Base-by-base conservation (phyloP, 768 basidiomycete genomes). In the Auriscalpium orientale region DNA sequence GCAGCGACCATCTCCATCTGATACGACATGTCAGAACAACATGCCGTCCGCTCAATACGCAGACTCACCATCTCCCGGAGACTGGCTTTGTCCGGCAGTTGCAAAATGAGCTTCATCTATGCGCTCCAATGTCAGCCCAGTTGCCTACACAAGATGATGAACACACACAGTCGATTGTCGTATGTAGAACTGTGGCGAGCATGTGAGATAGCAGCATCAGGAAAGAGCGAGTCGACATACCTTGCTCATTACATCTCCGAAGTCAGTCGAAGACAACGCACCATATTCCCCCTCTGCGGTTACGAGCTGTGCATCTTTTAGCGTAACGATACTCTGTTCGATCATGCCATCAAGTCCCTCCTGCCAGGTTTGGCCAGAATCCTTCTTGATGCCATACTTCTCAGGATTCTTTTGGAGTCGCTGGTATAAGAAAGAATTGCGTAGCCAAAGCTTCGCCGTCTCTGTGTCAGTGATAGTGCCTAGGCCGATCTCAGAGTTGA, bases 401-500 rank as follows among this genome's bases (percentile, higher is more conserved):
- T 67, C 65, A 0, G 94, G 91, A 65, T 99, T 98, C 68, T 84
- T 83, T 61, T 84, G 81, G 55, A 99, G 83, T 20, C 97, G 79
- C 52, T 87, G 86, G 65, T 81, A 95, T 13, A 99, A 72, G 70
- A 98, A 99, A 0, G 95, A 90, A 54, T 79, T 82, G 20, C 76
- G 79, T 22, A 95, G 71, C 97, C 97, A 99, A 15, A 77, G 72
- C 62, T 87, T 88, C 1, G 93, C 95, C 7, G 79, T 80, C 2
- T 76, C 69, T 4, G 89, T 58, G 61, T 79, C 76, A 4, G 77
- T 82, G 64, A 99, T 94, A 0, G 95, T 94, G 2, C 84, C 81
- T 10, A 98, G 77, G 0, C 87, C 87, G 54, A 98, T 87, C 71
- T 99, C 95, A 2, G 92, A 92, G 65, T 98, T 98, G 61, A 99